Evolutionary conservation across 2,329 filamentous ascomycete genomes (phyloP).

Genomic region (Alternaria longipes): DNA sequence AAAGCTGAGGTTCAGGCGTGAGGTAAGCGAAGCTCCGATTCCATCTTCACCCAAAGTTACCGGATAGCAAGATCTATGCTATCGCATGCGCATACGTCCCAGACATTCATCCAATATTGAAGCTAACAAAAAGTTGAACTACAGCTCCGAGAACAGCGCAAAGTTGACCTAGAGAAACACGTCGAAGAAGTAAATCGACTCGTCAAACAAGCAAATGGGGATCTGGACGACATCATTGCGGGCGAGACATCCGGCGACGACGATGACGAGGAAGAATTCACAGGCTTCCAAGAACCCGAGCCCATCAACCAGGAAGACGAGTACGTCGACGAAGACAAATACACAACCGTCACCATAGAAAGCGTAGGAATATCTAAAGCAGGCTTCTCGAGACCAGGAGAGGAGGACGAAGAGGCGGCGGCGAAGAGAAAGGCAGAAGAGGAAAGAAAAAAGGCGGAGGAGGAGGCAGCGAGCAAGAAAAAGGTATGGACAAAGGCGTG

Average conservation of each 20-base stretch:
- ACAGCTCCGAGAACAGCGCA: slow-evolving; percentile 84
- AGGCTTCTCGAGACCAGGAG: slow-evolving; percentile 69
- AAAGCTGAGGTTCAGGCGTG: slow-evolving; percentile 74
- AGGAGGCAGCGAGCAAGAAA: slow-evolving; percentile 62
- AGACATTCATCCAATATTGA: not conserved
- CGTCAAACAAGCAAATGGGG: slow-evolving; percentile 67
- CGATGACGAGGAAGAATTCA: slow-evolving; percentile 51
- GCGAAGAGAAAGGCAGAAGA: slow-evolving; percentile 34
- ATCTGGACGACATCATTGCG: slow-evolving; percentile 41
- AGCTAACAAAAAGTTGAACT: not conserved
- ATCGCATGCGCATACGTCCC: not conserved
- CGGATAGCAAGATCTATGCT: not conserved
- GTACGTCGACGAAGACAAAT: slow-evolving; percentile 95
- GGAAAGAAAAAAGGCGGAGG: slow-evolving; percentile 35
- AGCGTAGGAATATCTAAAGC: slow-evolving; percentile 81
- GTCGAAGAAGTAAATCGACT: slow-evolving; percentile 78
- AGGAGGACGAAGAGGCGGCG: slow-evolving; percentile 31
- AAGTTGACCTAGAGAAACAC: slow-evolving; percentile 81
- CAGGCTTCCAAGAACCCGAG: slow-evolving; percentile 58
- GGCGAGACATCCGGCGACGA: slow-evolving; percentile 43
- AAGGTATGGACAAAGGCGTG: slow-evolving; percentile 63
- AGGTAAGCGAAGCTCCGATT: slow-evolving; percentile 64
- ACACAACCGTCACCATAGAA: slow-evolving; percentile 93
- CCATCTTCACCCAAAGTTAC: not conserved
- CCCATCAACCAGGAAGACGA: slow-evolving; percentile 84